phyloP scores from a whole-genome alignment of 768 basidiomycete genomes.

The Russula sp. region DNA sequence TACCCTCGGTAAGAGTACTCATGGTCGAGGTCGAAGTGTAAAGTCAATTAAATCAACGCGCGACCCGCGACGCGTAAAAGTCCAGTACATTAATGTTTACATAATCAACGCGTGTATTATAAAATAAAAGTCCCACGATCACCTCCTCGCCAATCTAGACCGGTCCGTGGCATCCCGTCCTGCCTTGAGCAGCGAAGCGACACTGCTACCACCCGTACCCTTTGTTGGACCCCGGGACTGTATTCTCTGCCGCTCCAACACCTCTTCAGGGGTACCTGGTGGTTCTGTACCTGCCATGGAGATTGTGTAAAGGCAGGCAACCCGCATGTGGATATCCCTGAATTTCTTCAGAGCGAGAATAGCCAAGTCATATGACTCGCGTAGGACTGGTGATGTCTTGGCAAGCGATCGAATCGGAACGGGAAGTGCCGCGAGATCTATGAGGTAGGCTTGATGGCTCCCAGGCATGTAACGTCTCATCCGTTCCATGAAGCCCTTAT shows the following conservation, averaged over 20 bases:
- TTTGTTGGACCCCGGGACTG: slow-evolving; percentile 44
- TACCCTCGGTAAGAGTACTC: slow-evolving; percentile 16
- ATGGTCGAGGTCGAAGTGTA: slow-evolving; percentile 1
- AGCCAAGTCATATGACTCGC: slow-evolving; percentile 73
- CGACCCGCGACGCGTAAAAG: slow-evolving; percentile 17
- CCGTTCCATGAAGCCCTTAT: slow-evolving; percentile 79
- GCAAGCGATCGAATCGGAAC: slow-evolving; percentile 62
- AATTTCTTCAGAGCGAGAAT: slow-evolving; percentile 75
- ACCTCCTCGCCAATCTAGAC: slow-evolving; percentile 44
- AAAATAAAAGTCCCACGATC: slow-evolving; percentile 11
- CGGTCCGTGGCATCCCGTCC: slow-evolving; percentile 83
- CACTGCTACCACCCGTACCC: slow-evolving; percentile 87
- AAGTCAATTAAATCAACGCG: not conserved
- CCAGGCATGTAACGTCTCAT: slow-evolving; percentile 97
- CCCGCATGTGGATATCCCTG: slow-evolving; percentile 82
- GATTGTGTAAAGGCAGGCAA: slow-evolving; percentile 84
- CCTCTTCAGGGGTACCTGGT: slow-evolving; percentile 53
- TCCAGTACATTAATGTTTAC: too few relatives aligned
- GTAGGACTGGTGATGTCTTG: slow-evolving; percentile 48
- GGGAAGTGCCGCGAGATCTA: slow-evolving; percentile 52
- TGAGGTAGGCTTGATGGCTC: slow-evolving; percentile 79
- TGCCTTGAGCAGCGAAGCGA: slow-evolving; percentile 78
- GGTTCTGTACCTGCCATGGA: slow-evolving; percentile 67
- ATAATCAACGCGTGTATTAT: slow-evolving; percentile 1
- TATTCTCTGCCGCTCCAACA: slow-evolving; percentile 27